Conservation (phyloP, 768 basidiomycete genomes). For the Kwoniella sp. region DNA sequence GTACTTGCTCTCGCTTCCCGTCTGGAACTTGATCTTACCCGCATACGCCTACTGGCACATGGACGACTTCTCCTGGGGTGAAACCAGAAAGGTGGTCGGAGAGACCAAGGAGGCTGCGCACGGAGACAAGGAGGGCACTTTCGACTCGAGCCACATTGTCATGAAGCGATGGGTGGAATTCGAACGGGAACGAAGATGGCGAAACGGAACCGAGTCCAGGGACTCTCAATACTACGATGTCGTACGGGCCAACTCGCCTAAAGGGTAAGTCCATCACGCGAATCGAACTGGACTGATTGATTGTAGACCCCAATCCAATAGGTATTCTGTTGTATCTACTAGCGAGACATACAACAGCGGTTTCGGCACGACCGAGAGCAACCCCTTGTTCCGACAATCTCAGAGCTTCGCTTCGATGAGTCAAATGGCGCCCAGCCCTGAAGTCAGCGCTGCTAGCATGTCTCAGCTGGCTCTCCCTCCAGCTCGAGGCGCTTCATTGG, state of each 20-base stretch:
- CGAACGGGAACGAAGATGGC: constrained; percentile 93
- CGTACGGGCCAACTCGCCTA: constrained; percentile 59
- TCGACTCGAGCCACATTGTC: constrained; percentile 92
- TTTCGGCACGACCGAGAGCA: constrained; percentile 39
- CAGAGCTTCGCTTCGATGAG: constrained; percentile 49
- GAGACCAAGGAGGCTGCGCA: constrained; percentile 69
- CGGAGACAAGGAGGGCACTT: constrained; percentile 94
- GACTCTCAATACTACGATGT: constrained; percentile 72
- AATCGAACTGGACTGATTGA: constrained; percentile 1
- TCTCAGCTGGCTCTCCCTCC: constrained; percentile 54
- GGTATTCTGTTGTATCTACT: constrained; percentile 78
- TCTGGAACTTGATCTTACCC: constrained; percentile 96
- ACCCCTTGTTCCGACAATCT: constrained; percentile 47
- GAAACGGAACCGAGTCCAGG: constrained; percentile 77
- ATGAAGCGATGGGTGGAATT: constrained; percentile 99
- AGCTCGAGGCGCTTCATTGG: constrained; percentile 48
- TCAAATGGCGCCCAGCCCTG: constrained; percentile 33
- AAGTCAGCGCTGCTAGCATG: constrained; percentile 66
- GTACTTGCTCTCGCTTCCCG: constrained; percentile 86
- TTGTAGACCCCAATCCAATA: constrained; percentile 54
- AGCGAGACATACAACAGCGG: constrained; percentile 65
- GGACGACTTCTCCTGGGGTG: constrained; percentile 81
- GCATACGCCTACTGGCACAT: constrained; percentile 99
- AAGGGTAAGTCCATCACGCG: constrained; percentile 60
- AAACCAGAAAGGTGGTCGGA: constrained; percentile 79